Conservation (phyloP, 2,329 filamentous ascomycete species). For the Neopestalotiopsis rosae region DNA sequence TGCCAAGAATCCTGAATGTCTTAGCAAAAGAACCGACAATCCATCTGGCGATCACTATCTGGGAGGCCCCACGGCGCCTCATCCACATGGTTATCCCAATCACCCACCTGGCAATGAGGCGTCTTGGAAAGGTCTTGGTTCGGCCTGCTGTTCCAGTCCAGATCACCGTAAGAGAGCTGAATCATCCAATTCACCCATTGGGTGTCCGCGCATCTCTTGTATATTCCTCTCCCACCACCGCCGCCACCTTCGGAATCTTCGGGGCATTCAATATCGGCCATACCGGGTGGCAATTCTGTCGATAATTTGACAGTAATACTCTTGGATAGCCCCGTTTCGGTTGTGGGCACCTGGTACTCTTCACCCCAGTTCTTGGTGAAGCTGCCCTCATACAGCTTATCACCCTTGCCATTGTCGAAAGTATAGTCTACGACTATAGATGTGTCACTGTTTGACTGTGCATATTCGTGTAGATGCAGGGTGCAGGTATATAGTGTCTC, state of each 20-base stretch:
- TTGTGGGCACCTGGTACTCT: not conserved
- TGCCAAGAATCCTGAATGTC: not conserved
- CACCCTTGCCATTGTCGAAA: not conserved
- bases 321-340: not conserved
- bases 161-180: not conserved
- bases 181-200: not conserved
- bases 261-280: not conserved
- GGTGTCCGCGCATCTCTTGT: not conserved
- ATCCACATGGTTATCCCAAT: too few relatives aligned
- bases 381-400: not conserved
- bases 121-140: not conserved
- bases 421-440: not conserved
- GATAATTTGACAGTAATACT: not conserved
- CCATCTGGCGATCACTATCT: slow-evolving; percentile 5
- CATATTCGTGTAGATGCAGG: slow-evolving; percentile 12
- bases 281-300: not conserved
- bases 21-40: slow-evolving; percentile 8
- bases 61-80: too few relatives aligned
- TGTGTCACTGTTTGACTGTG: not conserved
- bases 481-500: not conserved
- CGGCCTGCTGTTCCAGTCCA: not conserved
- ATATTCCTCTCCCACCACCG: not conserved
- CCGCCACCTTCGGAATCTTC: not conserved
- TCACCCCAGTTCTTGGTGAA: slow-evolving; percentile 4
- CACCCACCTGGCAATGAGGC: too few relatives aligned